These are phyloP conservation scores for Cercospora citrullina DNA, from an alignment of 2,329 filamentous ascomycete genomes.

Conservation along the genomic window DNA sequence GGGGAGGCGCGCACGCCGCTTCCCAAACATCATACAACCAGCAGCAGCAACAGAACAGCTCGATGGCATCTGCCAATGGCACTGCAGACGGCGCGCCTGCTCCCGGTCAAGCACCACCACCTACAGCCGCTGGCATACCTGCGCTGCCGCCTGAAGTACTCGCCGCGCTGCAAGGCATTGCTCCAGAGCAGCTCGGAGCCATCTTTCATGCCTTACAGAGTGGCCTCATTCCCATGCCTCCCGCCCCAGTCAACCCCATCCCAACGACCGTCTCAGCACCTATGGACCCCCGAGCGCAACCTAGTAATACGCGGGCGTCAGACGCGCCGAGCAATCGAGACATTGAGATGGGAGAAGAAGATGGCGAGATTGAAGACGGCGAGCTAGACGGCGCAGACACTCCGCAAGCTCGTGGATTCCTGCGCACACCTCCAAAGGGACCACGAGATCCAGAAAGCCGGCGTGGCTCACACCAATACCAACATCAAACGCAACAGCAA, in stretches of 20 bases:
- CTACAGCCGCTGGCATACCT: slow-evolving; percentile 3
- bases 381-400: slow-evolving; percentile 46
- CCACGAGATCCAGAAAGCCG: slow-evolving; percentile 24
- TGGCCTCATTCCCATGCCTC: slow-evolving; percentile 30
- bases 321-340: slow-evolving; percentile 13
- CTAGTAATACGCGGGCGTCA: not conserved
- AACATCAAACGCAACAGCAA: not conserved
- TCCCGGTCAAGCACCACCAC: not conserved
- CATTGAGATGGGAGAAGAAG: slow-evolving; percentile 58
- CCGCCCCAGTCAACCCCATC: slow-evolving; percentile 14
- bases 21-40: slow-evolving; percentile 16
- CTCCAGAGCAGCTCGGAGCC: slow-evolving; percentile 33
- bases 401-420: slow-evolving; percentile 25
- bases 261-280: not conserved
- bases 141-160: slow-evolving; percentile 5
- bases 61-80: not conserved
- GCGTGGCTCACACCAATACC: slow-evolving; percentile 19
- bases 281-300: not conserved
- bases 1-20: slow-evolving; percentile 14
- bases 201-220: slow-evolving; percentile 33
- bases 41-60: slow-evolving; percentile 14
- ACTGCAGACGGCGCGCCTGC: slow-evolving; percentile 19
- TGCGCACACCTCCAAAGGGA: slow-evolving; percentile 34
- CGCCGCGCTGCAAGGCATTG: slow-evolving; percentile 27
- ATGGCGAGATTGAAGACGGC: slow-evolving; percentile 76